Evolutionary conservation across 495 filamentous ascomycete species (phyloP), one percentile per base, ranked within the genome.

Genomic region (Aspergillus panamensis): DNA sequence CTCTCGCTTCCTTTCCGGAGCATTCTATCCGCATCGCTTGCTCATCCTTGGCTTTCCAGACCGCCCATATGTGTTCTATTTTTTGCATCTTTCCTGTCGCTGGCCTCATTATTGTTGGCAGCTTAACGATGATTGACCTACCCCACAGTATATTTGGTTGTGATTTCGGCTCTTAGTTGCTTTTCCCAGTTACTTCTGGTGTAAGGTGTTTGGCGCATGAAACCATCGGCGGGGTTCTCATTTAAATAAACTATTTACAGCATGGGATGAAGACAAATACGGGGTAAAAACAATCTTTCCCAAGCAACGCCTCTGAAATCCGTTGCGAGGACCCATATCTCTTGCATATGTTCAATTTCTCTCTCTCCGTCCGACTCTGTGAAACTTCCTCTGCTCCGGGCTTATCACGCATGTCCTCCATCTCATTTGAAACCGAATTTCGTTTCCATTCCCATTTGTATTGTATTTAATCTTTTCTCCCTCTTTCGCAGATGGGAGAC

Each of bases 121-220:
- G n/a, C 47, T 47, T 39, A 20, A 55, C 39, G 51, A 53, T 49
- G 21, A 45, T 39, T 39, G 33, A 20, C 17, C 44, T 61, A 37
- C 62, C 55, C 49, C 52, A 61, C 61, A 59, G 55, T 61, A 57
- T 61, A 57, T 54, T 55, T 37, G 53, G 51, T 50, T 64, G 54
- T 61, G 65, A 67, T 65, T 61, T 61, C 60, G 65, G 60, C 58
- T 65, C 57, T 64, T 60, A 57, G 39, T 56, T 61, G 53, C 49
- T 55, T 55, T 51, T 12, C 58, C 62, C 62, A 62, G 61, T 54
- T 61, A 39, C 53, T 39, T 62, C 59, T 59, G 65, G 60, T 62
- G 55, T 66, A 62, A 49, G 65, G 60, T 64, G 58, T 66, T 63
- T 55, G 64, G 64, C 61, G 64, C 59, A 63, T 62, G 59, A 53